phyloP scores from a whole-genome alignment of 106 monocot genomes.

The Agapanthus africanus region DNA sequence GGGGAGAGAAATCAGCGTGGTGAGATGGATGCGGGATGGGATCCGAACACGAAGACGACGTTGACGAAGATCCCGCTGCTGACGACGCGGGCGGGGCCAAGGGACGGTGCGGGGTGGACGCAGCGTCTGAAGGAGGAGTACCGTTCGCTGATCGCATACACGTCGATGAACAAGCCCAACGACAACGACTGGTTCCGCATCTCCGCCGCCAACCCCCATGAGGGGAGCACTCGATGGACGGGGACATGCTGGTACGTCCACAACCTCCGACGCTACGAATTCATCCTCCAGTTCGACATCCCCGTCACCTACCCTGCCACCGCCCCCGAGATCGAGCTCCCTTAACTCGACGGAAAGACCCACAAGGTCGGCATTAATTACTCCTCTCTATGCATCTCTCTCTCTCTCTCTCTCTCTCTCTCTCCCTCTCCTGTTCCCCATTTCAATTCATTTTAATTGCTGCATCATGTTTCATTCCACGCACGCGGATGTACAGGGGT shows the following conservation, averaged over 20 bases:
- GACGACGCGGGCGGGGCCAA: constrained; percentile 72
- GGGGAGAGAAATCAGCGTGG: no score
- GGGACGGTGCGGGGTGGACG: constrained; percentile 79
- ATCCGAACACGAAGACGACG: constrained; percentile 65
- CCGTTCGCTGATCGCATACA: constrained; percentile 89
- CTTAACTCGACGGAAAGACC: constrained; percentile 95
- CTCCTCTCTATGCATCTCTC: no score
- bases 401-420: no score
- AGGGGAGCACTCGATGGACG: constrained; percentile 90
- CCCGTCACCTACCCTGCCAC: constrained; percentile 96
- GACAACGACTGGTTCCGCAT: constrained; percentile 99
- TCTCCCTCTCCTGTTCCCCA: no score
- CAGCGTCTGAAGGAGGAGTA: constrained; percentile 52
- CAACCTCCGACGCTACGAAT: constrained; percentile 94
- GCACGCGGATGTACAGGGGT: constrained; percentile 94
- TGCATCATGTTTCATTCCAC: no score
- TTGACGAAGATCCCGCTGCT: constrained; percentile 92
- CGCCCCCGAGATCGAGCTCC: constrained; percentile 97
- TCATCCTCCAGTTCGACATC: constrained; percentile 91
- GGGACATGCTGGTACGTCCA: constrained; percentile 98
- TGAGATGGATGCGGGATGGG: constrained; percentile 96
- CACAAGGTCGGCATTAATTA: constrained; percentile 57
- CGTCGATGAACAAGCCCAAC: constrained; percentile 84
- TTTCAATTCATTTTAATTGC: no score
- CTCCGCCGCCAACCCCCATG: constrained; percentile 79